These are phyloP conservation scores for Fraxinus excelsior DNA, from an alignment of 257 asterid species.

Conservation along the genomic window DNA sequence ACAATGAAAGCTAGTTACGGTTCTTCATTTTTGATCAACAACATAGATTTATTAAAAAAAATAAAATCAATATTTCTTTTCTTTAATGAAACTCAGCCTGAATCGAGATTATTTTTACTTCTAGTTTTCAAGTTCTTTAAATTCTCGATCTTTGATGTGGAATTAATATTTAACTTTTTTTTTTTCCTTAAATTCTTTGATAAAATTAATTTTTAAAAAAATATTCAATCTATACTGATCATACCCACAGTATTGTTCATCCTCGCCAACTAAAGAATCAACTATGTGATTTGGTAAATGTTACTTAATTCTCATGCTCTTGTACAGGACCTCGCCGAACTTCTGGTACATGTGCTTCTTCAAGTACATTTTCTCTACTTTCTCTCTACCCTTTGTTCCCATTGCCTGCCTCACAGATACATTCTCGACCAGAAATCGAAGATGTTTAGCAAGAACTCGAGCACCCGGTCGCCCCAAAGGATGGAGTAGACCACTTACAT, in stretches of 20 bases:
- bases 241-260: no score
- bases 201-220: no score
- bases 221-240: no score
- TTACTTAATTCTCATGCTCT: constrained; percentile 81
- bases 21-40: no score
- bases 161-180: no score
- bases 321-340: constrained; percentile 81
- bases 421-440: constrained; percentile 61
- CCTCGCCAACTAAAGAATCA: constrained; percentile 26
- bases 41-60: no score
- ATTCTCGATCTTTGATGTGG: no score
- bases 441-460: constrained; percentile 59
- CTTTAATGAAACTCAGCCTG: no score
- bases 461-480: constrained; percentile 86
- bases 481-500: constrained; percentile 81
- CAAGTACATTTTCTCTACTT: constrained; percentile 81
- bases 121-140: no score
- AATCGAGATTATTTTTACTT: no score
- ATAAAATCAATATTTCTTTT: no score
- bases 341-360: constrained; percentile 90
- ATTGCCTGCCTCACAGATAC: constrained; percentile 64
- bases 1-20: constrained; percentile 25
- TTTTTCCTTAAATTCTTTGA: no score
- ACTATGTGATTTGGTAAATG: constrained; percentile 10
- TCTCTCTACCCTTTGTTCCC: constrained; percentile 80